Base-by-base conservation (phyloP, 768 basidiomycete genomes). In the Pholiota molesta region DNA sequence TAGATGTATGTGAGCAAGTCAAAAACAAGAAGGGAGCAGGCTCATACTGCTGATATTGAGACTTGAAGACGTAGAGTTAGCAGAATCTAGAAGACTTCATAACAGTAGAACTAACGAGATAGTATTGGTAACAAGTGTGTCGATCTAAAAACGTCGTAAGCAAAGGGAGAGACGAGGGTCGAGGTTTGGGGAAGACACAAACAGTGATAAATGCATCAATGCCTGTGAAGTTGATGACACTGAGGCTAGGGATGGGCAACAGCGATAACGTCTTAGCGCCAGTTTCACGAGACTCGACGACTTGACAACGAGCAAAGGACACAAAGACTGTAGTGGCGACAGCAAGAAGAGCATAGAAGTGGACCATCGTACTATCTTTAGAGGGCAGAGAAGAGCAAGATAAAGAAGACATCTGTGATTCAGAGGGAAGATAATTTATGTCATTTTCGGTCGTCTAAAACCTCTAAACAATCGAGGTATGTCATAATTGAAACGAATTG, bases 121-220 rank as follows among this genome's bases (percentile, higher is more conserved):
- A 6, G 9, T 51, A 11, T 23, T 13, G 9, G 14, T n/a, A 7
- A 51, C 13, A 13, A 17, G 23, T 19, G 4, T 13, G 8, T 35
- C 9, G 35, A 35, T 35, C 49, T 51, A 21, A 19, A 23, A 23
- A 51, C 17, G 29, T 5, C 23, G 19, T 29, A 11, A 21, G 19
- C 29, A 21, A 51, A 21, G 49, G 23, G 23, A 29, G 13, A 29
- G 23, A 23, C 29, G 29, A 29, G 29, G 6, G 6, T 51, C 16
- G 14, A 23, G 8, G 8, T 13, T 10, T 1, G 49, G 9, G 16
- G 8, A 13, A 21, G 19, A 51, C 14, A 56, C 71, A 62, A 60
- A 81, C 81, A 52, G 78, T 77, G 60, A 81, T 74, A 49, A 71
- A 70, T 10, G 72, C 76, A 61, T 77, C 74, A 62, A 82, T 75